Evolutionary conservation across 371 early-diverging fungal genomes (phyloP).

Genomic region (Syncephalis fuscata): DNA sequence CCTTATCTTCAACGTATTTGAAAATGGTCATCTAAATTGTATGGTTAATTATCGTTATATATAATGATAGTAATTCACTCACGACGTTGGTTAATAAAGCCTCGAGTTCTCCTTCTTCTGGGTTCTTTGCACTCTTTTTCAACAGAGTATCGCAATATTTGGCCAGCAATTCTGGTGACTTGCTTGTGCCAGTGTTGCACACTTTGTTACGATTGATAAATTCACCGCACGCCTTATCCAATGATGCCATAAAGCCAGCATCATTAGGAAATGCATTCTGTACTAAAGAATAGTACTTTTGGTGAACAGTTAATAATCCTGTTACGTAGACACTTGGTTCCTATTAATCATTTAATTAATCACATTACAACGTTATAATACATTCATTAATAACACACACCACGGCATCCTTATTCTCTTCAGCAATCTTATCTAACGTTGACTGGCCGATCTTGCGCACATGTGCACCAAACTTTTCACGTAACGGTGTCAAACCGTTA

Average conservation of each 20-base stretch:
- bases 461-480: slow-evolving; percentile 59
- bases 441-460: slow-evolving; percentile 69
- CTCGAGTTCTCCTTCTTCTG: slow-evolving; percentile 74
- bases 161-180: slow-evolving; percentile 74
- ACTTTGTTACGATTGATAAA: slow-evolving; percentile 81
- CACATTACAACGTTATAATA: slow-evolving; percentile 3
- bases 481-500: slow-evolving; percentile 65
- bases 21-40: slow-evolving; percentile 42
- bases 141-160: slow-evolving; percentile 70
- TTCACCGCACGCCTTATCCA: slow-evolving; percentile 84
- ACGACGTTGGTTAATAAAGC: slow-evolving; percentile 69
- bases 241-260: slow-evolving; percentile 77
- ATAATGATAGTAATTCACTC: slow-evolving; percentile 10
- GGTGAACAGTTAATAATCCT: slow-evolving; percentile 61
- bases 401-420: slow-evolving; percentile 29
- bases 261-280: slow-evolving; percentile 62
- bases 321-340: slow-evolving; percentile 78
- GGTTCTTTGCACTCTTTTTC: slow-evolving; percentile 65
- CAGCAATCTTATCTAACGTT: slow-evolving; percentile 68
- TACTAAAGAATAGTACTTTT: slow-evolving; percentile 58
- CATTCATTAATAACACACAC: slow-evolving; percentile 14
- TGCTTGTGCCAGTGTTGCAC: slow-evolving; percentile 46
- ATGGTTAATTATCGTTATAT: not conserved
- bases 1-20: slow-evolving; percentile 86
- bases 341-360: slow-evolving; percentile 8